phyloP scores from a whole-genome alignment of 805 yeast species.

The Saccharomyces jurei region DNA sequence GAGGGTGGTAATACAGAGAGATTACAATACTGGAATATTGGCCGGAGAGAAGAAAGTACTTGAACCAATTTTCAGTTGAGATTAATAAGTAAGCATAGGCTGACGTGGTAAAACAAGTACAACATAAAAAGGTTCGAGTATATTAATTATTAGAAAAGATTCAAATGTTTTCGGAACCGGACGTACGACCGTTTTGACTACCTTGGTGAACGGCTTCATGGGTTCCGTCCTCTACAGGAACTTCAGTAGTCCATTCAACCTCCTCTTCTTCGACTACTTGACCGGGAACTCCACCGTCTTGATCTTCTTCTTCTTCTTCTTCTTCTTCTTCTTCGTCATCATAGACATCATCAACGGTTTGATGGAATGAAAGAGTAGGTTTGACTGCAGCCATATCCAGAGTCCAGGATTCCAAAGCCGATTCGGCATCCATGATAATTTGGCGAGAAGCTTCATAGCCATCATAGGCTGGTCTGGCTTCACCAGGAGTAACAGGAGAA shows the following conservation, averaged over 20 bases:
- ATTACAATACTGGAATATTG: not conserved
- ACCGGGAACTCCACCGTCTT: constrained; percentile 10
- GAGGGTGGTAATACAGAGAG: not conserved
- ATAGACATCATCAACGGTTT: constrained; percentile 56
- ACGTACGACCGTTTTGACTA: not conserved
- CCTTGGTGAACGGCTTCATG: constrained; percentile 1
- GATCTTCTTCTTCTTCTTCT: constrained; percentile 34
- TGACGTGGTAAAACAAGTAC: not conserved
- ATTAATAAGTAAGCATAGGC: not conserved
- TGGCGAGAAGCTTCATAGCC: constrained; percentile 98
- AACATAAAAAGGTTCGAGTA: not conserved
- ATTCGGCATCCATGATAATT: constrained; percentile 94
- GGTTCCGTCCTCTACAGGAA: constrained; percentile 1
- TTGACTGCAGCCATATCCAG: constrained; percentile 90
- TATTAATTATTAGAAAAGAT: not conserved
- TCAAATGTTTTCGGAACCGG: not conserved
- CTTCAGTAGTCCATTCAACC: not conserved
- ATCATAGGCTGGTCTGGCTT: constrained; percentile 95
- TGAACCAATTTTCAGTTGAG: not conserved
- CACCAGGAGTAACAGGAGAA: constrained; percentile 97
- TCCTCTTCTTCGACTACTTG: constrained; percentile 9
- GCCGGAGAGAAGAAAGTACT: not conserved
- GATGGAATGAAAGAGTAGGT: constrained; percentile 84
- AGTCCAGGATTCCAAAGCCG: constrained; percentile 93
- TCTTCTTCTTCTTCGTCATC: constrained; percentile 41